Conservation (phyloP, 1,284 basidiomycete species). For the Ceratobasidium sp. region DNA sequence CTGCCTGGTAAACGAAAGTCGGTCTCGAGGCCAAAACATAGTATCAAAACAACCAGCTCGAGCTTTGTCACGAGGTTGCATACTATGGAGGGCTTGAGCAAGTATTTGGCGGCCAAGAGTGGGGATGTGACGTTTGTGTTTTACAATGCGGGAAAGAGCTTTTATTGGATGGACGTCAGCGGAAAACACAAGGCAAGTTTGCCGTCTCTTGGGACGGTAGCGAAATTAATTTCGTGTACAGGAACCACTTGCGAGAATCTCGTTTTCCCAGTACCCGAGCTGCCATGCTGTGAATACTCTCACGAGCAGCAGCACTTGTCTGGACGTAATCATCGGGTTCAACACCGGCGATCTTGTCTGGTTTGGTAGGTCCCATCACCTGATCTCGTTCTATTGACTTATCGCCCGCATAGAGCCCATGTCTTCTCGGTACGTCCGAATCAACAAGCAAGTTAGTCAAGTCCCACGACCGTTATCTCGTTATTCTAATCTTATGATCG, state of each 20-base stretch:
- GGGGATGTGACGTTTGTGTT: slow-evolving; percentile 85
- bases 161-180: slow-evolving; percentile 83
- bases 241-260: slow-evolving; percentile 87
- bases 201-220: not conserved
- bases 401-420: slow-evolving; percentile 68
- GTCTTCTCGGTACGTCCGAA: slow-evolving; percentile 81
- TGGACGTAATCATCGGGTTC: slow-evolving; percentile 95
- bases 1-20: slow-evolving; percentile 66
- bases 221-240: slow-evolving; percentile 48
- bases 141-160: slow-evolving; percentile 81
- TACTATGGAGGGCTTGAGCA: slow-evolving; percentile 76
- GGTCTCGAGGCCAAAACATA: slow-evolving; percentile 79
- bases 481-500: slow-evolving; percentile 40
- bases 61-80: slow-evolving; percentile 89
- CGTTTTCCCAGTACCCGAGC: slow-evolving; percentile 85
- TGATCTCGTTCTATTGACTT: not conserved
- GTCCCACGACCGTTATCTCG: not conserved
- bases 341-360: slow-evolving; percentile 91
- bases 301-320: slow-evolving; percentile 76
- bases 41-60: slow-evolving; percentile 85
- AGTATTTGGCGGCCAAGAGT: slow-evolving; percentile 67
- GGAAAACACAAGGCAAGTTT: slow-evolving; percentile 73
- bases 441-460: slow-evolving; percentile 83
- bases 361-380: slow-evolving; percentile 66
- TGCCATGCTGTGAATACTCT: slow-evolving; percentile 85